Conservation (phyloP, 2,329 filamentous ascomycete genomes). For the Fusarium verrucosum region DNA sequence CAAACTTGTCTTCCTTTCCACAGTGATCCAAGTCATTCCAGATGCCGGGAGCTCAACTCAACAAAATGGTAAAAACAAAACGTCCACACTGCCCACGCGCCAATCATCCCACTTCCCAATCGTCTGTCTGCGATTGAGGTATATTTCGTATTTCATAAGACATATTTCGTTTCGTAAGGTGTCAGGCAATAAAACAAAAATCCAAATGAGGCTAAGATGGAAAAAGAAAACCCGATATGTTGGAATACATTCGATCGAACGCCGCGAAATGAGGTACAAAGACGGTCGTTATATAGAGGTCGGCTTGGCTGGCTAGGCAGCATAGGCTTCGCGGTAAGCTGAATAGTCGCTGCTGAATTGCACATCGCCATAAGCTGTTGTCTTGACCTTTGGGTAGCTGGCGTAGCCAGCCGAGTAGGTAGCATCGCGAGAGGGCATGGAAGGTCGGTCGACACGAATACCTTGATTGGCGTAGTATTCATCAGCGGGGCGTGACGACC, state of each 20-base stretch:
- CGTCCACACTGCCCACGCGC: slow-evolving; percentile 35
- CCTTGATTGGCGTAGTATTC: slow-evolving; percentile 41
- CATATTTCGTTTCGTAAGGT: slow-evolving; percentile 47
- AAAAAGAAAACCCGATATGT: slow-evolving; percentile 32
- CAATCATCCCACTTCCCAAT: slow-evolving; percentile 43
- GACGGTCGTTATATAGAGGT: slow-evolving; percentile 6
- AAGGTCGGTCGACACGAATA: slow-evolving; percentile 45
- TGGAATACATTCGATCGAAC: slow-evolving; percentile 43
- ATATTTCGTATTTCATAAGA: slow-evolving; percentile 49
- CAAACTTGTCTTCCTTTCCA: slow-evolving; percentile 38
- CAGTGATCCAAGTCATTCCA: slow-evolving; percentile 31
- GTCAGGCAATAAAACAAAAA: slow-evolving; percentile 41
- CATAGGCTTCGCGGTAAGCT: slow-evolving; percentile 41
- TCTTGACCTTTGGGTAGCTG: slow-evolving; percentile 49
- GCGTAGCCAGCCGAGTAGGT: slow-evolving; percentile 44
- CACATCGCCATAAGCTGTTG: slow-evolving; percentile 47
- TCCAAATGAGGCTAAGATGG: slow-evolving; percentile 26
- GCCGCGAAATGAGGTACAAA: slow-evolving; percentile 40
- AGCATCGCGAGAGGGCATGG: slow-evolving; percentile 45
- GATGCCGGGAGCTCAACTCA: slow-evolving; percentile 34
- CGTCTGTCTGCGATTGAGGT: slow-evolving; percentile 36
- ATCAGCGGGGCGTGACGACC: slow-evolving; percentile 43
- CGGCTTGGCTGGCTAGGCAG: slow-evolving; percentile 9
- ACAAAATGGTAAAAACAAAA: slow-evolving; percentile 30
- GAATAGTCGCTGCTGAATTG: slow-evolving; percentile 47